Evolutionary conservation across 2,329 filamentous ascomycete species (phyloP), one percentile per base, ranked within the genome.

Genomic region (Phialophora expanda): DNA sequence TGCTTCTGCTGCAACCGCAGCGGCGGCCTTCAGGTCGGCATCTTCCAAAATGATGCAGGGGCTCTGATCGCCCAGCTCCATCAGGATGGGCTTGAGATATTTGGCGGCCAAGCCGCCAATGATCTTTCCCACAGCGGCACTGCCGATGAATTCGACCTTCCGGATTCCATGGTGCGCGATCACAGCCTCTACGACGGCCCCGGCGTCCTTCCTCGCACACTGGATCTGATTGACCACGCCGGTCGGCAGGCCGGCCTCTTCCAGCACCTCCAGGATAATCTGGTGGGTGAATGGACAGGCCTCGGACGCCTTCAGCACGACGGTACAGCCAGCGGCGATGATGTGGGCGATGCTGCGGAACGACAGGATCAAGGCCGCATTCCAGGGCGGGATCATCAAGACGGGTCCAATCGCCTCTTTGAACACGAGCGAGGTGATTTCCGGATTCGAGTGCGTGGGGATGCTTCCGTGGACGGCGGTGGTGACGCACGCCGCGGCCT

Each of bases 31-130:
- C 61, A 97, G 78, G 75, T 97, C 92, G 0, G 94, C 92, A 72
- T 97, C 93, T 5, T 82, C 82, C 64, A 93, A 85, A 61, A 97
- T 85, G 74, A 97, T 97, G 17, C 93, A 93, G 2, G 93, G 91
- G 75, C 97, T 93, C 75, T 97, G 97, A 71, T 93, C 93, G 69
- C 93, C 93, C 26, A 97, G 87, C 79, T 97, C 93, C 48, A 97
- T 85, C 7, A 92, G 91, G 48, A 97, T 90, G 62, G 89, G 88
- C 70, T 96, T 89, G 56, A 96, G 85, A 50, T 93, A 88, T 73
- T 92, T 90, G 26, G 91, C 86, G 0, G 92, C 92, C 3, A 92
- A 90, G 75, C 88, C 87, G 74, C 96, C 91, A 24, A 97, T 89
- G 5, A 91, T 87, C 57, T 96, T 81, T 11, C 93, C 93, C 58